Percentiles rank a stretch among this genome's conserved stretches.
Conservation (phyloP, 345 rosid genomes). For the Anastatica hierochuntica region DNA sequence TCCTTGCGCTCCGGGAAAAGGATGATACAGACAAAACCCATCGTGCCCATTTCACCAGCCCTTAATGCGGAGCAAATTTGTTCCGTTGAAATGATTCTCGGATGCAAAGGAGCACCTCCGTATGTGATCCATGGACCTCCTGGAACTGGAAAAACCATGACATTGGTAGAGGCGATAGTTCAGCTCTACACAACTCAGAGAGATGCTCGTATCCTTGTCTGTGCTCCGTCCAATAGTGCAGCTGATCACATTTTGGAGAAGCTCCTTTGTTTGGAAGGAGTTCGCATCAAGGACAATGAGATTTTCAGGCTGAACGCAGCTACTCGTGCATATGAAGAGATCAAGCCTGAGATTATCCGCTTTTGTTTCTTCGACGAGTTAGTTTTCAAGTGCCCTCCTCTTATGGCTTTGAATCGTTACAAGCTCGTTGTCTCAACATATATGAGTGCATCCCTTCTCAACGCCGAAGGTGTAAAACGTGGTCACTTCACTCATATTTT, state of each 20-base stretch:
- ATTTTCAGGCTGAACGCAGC: slow-evolving; percentile 85
- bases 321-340: slow-evolving; percentile 58
- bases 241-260: slow-evolving; percentile 79
- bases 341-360: slow-evolving; percentile 44
- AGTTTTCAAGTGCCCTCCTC: slow-evolving; percentile 66
- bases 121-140: slow-evolving; percentile 89
- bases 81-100: slow-evolving; percentile 66
- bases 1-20: slow-evolving; percentile 32
- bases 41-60: slow-evolving; percentile 44
- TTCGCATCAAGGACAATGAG: slow-evolving; percentile 40
- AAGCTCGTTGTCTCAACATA: slow-evolving; percentile 69
- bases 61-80: slow-evolving; percentile 75
- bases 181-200: slow-evolving; percentile 46
- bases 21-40: slow-evolving; percentile 36
- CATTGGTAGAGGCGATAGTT: slow-evolving; percentile 69
- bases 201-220: slow-evolving; percentile 53
- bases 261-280: slow-evolving; percentile 39
- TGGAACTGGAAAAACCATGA: slow-evolving; percentile 93
- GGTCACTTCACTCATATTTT: slow-evolving; percentile 91
- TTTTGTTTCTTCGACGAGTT: slow-evolving; percentile 65
- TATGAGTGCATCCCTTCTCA: slow-evolving; percentile 74
- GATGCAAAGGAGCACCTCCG: slow-evolving; percentile 81
- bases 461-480: slow-evolving; percentile 57
- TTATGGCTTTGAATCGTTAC: slow-evolving; percentile 37
- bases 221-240: slow-evolving; percentile 89